These are phyloP conservation scores for Cnidoscolus chayamansa DNA, from an alignment of 441 rosid genomes.

Conservation along the genomic window DNA sequence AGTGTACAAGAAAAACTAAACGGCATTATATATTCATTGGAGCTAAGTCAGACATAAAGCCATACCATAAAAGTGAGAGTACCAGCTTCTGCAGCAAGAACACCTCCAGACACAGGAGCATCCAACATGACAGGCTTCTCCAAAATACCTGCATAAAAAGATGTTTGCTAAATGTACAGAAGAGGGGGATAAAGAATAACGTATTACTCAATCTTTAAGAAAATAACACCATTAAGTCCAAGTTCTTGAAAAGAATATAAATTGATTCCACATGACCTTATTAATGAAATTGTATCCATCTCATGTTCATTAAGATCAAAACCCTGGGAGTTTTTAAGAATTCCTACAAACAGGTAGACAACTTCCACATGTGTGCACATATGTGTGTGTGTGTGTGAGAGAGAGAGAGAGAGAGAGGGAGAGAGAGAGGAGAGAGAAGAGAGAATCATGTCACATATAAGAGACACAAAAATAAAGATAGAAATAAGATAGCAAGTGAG, in stretches of 20 bases:
- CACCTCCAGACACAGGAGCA: conserved; percentile 97
- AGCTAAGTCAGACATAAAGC: conserved; percentile 17
- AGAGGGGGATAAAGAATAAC: neutral
- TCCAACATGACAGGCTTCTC: conserved; percentile 78
- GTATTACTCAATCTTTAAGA: conserved; percentile 5
- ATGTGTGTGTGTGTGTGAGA: neutral
- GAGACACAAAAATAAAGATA: too few relatives aligned
- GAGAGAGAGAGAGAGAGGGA: neutral
- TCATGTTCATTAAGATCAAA: neutral
- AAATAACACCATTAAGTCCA: neutral
- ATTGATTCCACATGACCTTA: neutral
- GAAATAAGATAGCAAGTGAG: too few relatives aligned
- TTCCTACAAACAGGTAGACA: neutral
- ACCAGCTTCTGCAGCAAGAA: conserved; percentile 82
- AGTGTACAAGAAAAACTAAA: too few relatives aligned
- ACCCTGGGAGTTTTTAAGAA: neutral
- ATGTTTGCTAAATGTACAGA: neutral
- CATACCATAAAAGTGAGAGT: conserved; percentile 81
- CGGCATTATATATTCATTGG: neutral
- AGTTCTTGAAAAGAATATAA: neutral
- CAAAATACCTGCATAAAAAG: conserved; percentile 42
- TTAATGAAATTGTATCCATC: neutral
- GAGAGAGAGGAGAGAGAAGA: too few relatives aligned
- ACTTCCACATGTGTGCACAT: neutral
- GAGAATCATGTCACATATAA: too few relatives aligned